Evolutionary conservation across 2,329 filamentous ascomycete species (phyloP).

Genomic region (Verticillium zaregamsianum): DNA sequence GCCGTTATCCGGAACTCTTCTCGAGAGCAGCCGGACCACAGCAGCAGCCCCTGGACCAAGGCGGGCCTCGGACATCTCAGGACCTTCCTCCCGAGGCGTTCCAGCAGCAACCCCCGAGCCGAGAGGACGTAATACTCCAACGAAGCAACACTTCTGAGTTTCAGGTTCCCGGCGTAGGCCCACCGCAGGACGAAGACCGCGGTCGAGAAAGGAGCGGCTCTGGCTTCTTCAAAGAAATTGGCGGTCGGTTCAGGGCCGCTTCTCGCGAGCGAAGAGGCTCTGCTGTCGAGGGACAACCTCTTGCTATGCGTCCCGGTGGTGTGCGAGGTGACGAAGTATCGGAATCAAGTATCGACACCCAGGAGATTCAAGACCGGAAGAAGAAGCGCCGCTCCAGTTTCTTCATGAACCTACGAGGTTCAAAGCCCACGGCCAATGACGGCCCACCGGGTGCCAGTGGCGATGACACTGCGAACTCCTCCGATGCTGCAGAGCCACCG

Average conservation of each 20-base stretch:
- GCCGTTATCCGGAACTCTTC: constrained; percentile 46
- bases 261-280: constrained; percentile 26
- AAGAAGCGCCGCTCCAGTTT: constrained; percentile 31
- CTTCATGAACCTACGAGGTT: constrained; percentile 25
- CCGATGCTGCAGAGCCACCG: background rate
- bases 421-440: constrained; percentile 6
- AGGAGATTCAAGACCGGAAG: constrained; percentile 31
- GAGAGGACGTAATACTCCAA: constrained; percentile 29
- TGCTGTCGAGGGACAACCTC: constrained; percentile 7
- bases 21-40: constrained; percentile 11
- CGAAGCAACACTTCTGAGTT: constrained; percentile 35
- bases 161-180: constrained; percentile 29
- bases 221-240: constrained; percentile 48
- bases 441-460: constrained; percentile 19
- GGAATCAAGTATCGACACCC: constrained; percentile 33
- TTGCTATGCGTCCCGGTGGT: constrained; percentile 5
- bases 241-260: constrained; percentile 34
- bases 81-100: constrained; percentile 12
- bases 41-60: constrained; percentile 12
- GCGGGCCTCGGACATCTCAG: constrained; percentile 12
- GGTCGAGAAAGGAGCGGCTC: constrained; percentile 32
- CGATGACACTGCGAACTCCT: background rate
- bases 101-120: constrained; percentile 18
- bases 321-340: constrained; percentile 35
- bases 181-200: constrained; percentile 29